Evolutionary conservation across 2,329 filamentous ascomycete genomes (phyloP), one percentile per base, ranked within the genome.

Genomic region (Diplodia sapinea): DNA sequence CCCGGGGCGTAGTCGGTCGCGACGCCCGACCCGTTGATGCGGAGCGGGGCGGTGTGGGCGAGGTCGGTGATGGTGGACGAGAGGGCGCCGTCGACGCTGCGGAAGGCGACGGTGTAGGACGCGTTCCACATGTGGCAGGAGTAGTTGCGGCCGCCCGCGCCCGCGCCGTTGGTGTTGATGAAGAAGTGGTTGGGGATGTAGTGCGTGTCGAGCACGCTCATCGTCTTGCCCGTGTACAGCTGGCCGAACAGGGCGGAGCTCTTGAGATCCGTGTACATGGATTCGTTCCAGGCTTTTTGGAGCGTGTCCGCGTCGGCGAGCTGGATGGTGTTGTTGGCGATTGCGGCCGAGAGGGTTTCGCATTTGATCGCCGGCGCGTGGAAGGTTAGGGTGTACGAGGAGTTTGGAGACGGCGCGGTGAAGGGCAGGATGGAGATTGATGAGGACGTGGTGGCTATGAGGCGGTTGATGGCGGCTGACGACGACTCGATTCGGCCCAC

Each of bases 111-210:
- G 9, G 29, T 36, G 29, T 64, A 52, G 1, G 61, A 52, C 0
- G 61, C 33, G 40, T 64, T 64, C 61, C 61, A 64, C 4, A 38
- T 17, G 23, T 52, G 43, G 47, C 61, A 64, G 4, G 43, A 47
- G 43, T 47, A 47, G 17, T 47, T 47, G 26, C 6, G 7, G 4
- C 23, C 29, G 26, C 29, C 12, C 4, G 26, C 17, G 50, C 29
- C 12, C 11, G 26, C 11, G 0, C 20, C 57, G 31, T 29, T 8
- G 15, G 57, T 43, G 13, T 61, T n/a, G 12, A 47, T n/a, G 23
- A 61, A 61, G 31, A n/a, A 23, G 6, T 61, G 26, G 17, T 61
- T 26, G 13, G 43, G 29, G 15, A 31, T 52, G 13, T 52, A 31
- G 50, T 52, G 33, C 4, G n/a, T 17, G 40, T 61, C 43, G 43